Conservation (phyloP, 2,329 filamentous ascomycete genomes). For the Diaporthe vaccinii region DNA sequence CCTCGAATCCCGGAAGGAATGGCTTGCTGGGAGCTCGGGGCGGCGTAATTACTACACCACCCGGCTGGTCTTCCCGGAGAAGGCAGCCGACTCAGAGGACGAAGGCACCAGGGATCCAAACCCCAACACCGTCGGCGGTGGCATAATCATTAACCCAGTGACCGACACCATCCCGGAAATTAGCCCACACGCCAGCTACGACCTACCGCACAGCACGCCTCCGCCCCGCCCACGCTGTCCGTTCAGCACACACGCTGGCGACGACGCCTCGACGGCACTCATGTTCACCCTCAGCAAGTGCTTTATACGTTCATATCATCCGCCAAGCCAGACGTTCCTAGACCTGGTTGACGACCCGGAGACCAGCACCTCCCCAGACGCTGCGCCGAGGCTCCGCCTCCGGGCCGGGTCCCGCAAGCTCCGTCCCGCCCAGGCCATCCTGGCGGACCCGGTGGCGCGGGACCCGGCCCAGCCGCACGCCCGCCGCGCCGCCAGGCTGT, state of each 20-base stretch:
- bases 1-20: conserved; percentile 79
- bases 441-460: not conserved
- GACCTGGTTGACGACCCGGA: conserved; percentile 69
- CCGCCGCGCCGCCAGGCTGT: conserved; percentile 44
- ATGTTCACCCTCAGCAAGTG: conserved; percentile 67
- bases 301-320: conserved; percentile 68
- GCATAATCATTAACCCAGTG: conserved; percentile 16
- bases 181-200: conserved; percentile 52
- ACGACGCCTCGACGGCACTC: conserved; percentile 55
- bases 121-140: conserved; percentile 8
- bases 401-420: conserved; percentile 57
- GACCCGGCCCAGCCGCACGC: conserved; percentile 33
- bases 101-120: not conserved
- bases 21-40: conserved; percentile 67
- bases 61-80: conserved; percentile 58
- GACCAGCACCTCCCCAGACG: not conserved
- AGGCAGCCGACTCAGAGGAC: not conserved
- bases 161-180: not conserved
- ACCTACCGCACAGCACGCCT: conserved; percentile 42
- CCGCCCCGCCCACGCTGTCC: conserved; percentile 50
- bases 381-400: conserved; percentile 61
- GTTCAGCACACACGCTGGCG: conserved; percentile 62
- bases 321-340: conserved; percentile 66
- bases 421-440: conserved; percentile 47
- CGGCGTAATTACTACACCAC: conserved; percentile 76